Conservation (phyloP, 2,329 filamentous ascomycete species). For the Pseudogymnoascus sp. region DNA sequence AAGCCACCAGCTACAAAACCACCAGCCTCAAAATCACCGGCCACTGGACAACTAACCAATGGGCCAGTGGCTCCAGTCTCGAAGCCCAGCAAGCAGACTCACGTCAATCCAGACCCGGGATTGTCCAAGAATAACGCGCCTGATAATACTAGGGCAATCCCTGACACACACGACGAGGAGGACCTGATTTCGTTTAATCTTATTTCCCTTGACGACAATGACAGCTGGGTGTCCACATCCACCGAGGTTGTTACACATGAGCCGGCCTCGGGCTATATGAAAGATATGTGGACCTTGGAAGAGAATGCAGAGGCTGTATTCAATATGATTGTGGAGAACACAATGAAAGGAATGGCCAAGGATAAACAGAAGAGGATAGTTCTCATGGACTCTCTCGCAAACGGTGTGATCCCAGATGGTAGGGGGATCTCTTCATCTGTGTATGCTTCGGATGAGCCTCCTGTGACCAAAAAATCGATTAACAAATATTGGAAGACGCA, state of each 20-base stretch:
- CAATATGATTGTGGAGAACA: neutral
- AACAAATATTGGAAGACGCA: neutral
- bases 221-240: neutral
- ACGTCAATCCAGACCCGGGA: neutral
- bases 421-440: neutral
- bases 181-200: neutral
- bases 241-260: neutral
- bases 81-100: neutral
- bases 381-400: neutral
- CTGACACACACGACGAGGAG: neutral
- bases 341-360: neutral
- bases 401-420: neutral
- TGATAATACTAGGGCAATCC: neutral
- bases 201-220: neutral
- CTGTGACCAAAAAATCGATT: neutral
- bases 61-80: neutral
- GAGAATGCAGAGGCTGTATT: neutral
- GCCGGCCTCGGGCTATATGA: neutral
- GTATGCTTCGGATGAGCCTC: neutral
- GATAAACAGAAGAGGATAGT: neutral
- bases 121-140: neutral
- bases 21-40: neutral
- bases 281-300: slow-evolving; percentile 3
- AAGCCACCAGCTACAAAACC: neutral
- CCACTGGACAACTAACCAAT: neutral